Evolutionary conservation across 306 rosid species (phyloP).

Genomic region (Cicer pinnatifidum): DNA sequence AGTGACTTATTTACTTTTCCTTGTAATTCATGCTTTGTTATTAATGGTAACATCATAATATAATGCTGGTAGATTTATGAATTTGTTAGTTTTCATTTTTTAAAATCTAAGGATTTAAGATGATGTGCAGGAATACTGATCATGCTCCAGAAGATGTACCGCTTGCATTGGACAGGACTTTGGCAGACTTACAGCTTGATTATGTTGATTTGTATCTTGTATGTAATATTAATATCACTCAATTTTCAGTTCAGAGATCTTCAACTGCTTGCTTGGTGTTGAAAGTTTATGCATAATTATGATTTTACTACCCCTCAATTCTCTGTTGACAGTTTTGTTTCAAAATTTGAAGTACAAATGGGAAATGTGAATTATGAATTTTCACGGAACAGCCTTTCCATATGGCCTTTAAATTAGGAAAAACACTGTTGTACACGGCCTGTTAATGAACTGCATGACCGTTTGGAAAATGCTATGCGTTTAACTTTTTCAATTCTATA

Average conservation of each 20-base stretch:
- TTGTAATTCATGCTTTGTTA: too few relatives aligned
- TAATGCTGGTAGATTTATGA: constrained; percentile 19
- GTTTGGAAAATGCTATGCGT: constrained; percentile 20
- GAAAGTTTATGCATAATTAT: constrained; percentile 1
- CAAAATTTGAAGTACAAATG: background rate
- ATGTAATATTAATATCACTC: constrained; percentile 42
- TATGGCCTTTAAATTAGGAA: background rate
- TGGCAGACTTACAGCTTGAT: constrained; percentile 77
- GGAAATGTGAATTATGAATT: background rate
- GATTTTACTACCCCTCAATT: background rate
- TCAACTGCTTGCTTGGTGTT: constrained; percentile 28
- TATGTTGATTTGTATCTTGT: constrained; percentile 86
- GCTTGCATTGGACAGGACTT: constrained; percentile 67
- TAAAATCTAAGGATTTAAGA: constrained; percentile 21
- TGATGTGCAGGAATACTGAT: constrained; percentile 63
- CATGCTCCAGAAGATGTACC: constrained; percentile 86
- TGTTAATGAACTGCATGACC: constrained; percentile 1
- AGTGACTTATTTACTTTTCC: too few relatives aligned
- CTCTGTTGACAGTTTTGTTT: constrained; percentile 27
- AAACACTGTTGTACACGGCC: background rate
- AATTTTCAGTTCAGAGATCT: constrained; percentile 18
- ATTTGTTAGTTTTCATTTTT: constrained; percentile 3
- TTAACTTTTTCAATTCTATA: background rate
- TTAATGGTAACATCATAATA: too few relatives aligned
- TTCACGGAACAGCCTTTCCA: constrained; percentile 1